Evolutionary conservation across 306 rosid species (phyloP).

Genomic region (Hippophae tibetana): DNA sequence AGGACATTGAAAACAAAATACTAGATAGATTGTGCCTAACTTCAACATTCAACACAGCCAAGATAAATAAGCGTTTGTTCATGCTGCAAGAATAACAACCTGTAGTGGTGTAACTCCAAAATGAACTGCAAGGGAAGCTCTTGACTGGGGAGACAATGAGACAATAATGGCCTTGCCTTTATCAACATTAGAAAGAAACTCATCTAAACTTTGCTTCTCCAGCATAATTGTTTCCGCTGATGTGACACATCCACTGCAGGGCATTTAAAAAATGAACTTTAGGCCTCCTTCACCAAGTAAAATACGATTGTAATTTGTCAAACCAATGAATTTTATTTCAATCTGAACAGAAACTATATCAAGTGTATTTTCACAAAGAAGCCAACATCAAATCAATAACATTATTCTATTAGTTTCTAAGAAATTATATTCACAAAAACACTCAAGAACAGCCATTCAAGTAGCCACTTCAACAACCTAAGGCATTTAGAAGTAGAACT

Average conservation of each 20-base stretch:
- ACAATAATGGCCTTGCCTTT: conserved; percentile 63
- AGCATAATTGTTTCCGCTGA: conserved; percentile 93
- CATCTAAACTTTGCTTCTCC: conserved; percentile 96
- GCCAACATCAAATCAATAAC: no score
- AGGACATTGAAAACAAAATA: no score
- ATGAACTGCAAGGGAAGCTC: conserved; percentile 83
- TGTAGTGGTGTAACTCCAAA: conserved; percentile 74
- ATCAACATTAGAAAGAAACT: conserved; percentile 57
- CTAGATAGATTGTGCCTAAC: not conserved
- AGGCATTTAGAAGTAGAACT: no score
- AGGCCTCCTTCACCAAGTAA: not conserved
- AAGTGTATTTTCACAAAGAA: not conserved
- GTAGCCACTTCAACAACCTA: no score
- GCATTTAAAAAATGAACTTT: not conserved
- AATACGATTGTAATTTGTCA: not conserved
- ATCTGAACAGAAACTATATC: not conserved
- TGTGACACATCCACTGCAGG: conserved; percentile 84
- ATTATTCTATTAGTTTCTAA: no score
- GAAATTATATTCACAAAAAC: no score
- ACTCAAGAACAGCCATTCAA: no score
- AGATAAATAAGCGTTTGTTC: conserved; percentile 2
- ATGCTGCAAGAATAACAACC: conserved; percentile 19
- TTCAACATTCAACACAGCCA: conserved; percentile 2
- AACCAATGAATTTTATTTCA: not conserved
- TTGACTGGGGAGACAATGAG: conserved; percentile 87